phyloP scores from a whole-genome alignment of 2,329 filamentous ascomycete species.

The Blastomyces gilchristii region DNA sequence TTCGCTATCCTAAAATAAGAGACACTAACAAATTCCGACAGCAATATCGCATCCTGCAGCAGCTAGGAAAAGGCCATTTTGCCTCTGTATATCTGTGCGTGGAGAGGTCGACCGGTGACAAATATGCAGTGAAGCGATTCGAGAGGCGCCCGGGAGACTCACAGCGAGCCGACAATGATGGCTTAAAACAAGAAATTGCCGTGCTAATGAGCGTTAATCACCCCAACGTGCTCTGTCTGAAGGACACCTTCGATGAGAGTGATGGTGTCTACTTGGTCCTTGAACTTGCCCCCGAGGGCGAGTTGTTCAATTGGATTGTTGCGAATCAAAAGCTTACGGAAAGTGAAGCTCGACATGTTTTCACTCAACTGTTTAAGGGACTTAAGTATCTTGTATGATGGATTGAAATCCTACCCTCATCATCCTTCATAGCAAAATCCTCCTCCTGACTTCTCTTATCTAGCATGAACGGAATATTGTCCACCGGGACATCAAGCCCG shows the following conservation, averaged over 20 bases:
- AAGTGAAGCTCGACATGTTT: constrained; percentile 72
- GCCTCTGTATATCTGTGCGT: constrained; percentile 86
- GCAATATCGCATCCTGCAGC: constrained; percentile 73
- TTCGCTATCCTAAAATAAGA: constrained; percentile 71
- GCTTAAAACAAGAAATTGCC: constrained; percentile 88
- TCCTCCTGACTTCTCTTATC: not conserved
- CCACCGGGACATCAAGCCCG: constrained; percentile 93
- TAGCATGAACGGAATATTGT: constrained; percentile 92
- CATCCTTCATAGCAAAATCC: not conserved
- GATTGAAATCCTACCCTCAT: not conserved
- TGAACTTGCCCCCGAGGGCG: constrained; percentile 83
- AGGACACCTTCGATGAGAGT: constrained; percentile 86
- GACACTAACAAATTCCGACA: constrained; percentile 70
- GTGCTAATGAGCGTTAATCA: constrained; percentile 97
- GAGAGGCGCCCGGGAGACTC: constrained; percentile 73
- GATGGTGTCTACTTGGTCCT: constrained; percentile 86
- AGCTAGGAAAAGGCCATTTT: constrained; percentile 90
- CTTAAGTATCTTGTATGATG: constrained; percentile 80
- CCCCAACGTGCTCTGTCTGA: constrained; percentile 81
- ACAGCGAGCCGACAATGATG: constrained; percentile 72
- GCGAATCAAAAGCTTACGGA: constrained; percentile 82
- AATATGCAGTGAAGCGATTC: constrained; percentile 91
- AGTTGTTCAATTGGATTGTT: constrained; percentile 92
- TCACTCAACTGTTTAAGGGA: constrained; percentile 82
- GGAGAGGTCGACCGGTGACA: constrained; percentile 69